Evolutionary conservation across 805 yeast genomes (phyloP), one percentile per base, ranked within the genome.

Genomic region (Metschnikowia cerradonensis): DNA sequence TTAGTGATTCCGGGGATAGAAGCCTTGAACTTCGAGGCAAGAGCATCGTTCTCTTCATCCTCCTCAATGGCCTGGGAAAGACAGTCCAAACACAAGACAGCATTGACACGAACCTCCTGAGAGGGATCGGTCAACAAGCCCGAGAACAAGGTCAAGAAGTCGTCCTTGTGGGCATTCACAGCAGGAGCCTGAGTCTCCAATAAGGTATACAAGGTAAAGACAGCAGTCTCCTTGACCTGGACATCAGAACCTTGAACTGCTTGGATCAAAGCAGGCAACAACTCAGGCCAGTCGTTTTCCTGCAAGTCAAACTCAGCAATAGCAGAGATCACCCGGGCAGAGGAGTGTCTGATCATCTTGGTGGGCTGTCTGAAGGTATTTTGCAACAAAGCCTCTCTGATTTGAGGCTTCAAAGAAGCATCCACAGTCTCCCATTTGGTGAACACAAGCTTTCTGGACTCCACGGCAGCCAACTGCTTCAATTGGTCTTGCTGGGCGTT

Each of bases 401-500:
- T 83, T 51, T 78, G 77, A 39, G 76, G 73, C 69, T 84, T 83
- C 49, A 79, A 64, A 6, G 74, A 54, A 20, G 67, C 81, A 58
- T 77, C 79, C 39, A 78, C 69, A 5, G 61, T 57, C 37, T 70
- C 75, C 98, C 98, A 94, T 63, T 82, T 83, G 57, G 78, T 75
- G 48, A 77, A 64, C 37, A 91, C 82, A 64, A 87, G 80, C 69
- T 94, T 94, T 72, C 96, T 83, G 38, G 91, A 90, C 73, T 94
- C 99, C 55, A 94, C 96, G 54, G 97, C 95, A n/a, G 97, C 95
- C 54, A 94, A 77, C 70, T 90, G 96, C 63, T 88, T 86, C 60
- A 91, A 67, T 61, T 87, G 88, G 56, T 80, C 85, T 61, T 84
- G 84, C 38, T 77, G 71, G 59, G 84, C 83, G 58, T 76, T 78